Base-by-base conservation (phyloP, 2,329 filamentous ascomycete genomes). In the Apiospora pterosperma region DNA sequence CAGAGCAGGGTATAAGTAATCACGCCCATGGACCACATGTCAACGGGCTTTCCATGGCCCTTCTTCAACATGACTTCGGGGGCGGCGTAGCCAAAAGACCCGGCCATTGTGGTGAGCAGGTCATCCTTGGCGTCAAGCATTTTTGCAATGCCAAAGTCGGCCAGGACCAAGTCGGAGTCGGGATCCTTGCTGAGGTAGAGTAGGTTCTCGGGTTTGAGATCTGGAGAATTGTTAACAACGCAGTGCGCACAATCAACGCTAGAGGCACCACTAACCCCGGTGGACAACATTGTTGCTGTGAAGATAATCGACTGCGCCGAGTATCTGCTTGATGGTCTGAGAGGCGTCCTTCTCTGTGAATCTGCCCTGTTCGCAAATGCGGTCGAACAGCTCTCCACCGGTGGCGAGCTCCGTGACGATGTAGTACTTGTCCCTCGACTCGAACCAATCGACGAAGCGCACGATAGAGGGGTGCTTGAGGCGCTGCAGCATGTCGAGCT, bases 361-460 rank as follows among this genome's bases (percentile, higher is more conserved):
- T 77, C 93, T 97, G 72, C 96, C 96, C 79, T 96, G 92, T 75
- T 98, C 94, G 81, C 96, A 99, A 73, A 99, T 99, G 64, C 96
- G 90, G 75, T 99, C 96, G 78, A 99, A 99, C 68, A 99, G 82
- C 81, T 99, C 96, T 77, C 96, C 96, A 70, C 96, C 96, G 0
- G 92, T 97, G 48, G 96, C 96, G 64, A 99, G 85, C 79, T 99
- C 91, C 36, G 96, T 99, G 72, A 99, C 94, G 71, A 99, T 98
- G 79, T 99, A 99, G 82, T 97, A 99, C 83, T 99, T 99, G 84
- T 99, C 96, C 81, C 93, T 92, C 64, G 95, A 98, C 81, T 99
- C 96, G 76, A 99, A 99, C 95, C 96, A 99, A 78, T 99, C 96
- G 71, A 96, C 91, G 76, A 99, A 99, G 71, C 90, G 90, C 80